Evolutionary conservation across 805 yeast species (phyloP).

Genomic region (Saccharomycopsis sp.): DNA sequence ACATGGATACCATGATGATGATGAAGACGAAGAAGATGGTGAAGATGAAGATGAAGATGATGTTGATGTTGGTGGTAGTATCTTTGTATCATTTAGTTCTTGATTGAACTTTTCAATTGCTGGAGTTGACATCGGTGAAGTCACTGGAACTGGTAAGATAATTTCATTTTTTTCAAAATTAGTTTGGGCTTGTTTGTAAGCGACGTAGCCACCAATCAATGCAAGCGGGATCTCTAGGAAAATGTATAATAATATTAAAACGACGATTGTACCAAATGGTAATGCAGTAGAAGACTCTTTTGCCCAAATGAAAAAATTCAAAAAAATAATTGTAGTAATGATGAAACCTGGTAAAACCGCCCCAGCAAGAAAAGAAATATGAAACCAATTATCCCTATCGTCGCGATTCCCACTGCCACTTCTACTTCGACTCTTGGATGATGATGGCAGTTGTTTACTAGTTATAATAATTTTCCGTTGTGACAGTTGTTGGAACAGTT

Average conservation of each 20-base stretch:
- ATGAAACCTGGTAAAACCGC: conserved; percentile 42
- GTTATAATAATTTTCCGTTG: not conserved
- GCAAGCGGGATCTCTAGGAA: conserved; percentile 71
- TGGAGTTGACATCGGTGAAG: conserved; percentile 26
- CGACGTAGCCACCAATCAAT: conserved; percentile 57
- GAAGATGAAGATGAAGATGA: too few species aligned
- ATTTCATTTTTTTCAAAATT: conserved; percentile 3
- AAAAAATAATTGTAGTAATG: conserved; percentile 42
- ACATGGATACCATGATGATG: too few species aligned
- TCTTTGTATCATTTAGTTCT: conserved; percentile 5
- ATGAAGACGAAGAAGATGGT: too few species aligned
- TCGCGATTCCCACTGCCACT: too few species aligned
- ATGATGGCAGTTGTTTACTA: not conserved
- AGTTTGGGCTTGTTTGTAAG: conserved; percentile 30
- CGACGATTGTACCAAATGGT: conserved; percentile 69
- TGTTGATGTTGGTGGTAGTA: not conserved
- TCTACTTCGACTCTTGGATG: too few species aligned
- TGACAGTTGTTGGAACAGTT: not conserved
- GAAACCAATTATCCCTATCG: conserved; percentile 20
- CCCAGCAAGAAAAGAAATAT: conserved; percentile 39
- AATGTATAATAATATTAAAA: conserved; percentile 51
- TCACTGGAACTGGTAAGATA: conserved; percentile 26
- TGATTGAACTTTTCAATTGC: conserved; percentile 8
- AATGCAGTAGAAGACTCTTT: conserved; percentile 67
- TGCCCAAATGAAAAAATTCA: conserved; percentile 71